Evolutionary conservation across 768 basidiomycete species (phyloP), one percentile per base, ranked within the genome.

Genomic region (Infundibulicybe gibba): DNA sequence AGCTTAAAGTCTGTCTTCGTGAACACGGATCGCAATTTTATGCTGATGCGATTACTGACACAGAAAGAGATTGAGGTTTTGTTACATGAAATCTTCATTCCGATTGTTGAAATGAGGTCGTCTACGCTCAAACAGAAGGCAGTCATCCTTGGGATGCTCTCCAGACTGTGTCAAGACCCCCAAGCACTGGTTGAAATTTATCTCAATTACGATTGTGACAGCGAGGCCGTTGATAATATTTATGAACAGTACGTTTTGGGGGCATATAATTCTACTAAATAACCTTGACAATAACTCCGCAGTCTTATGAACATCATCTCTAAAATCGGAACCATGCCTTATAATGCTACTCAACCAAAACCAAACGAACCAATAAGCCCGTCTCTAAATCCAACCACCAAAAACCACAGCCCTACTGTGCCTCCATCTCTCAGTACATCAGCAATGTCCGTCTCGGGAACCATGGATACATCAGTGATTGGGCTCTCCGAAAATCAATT

Each of bases 41-140:
- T 25, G 6, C 16, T 39, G 41, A 33, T 40, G 49, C 35, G 33
- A 34, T 14, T 37, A 25, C 43, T 55, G 30, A 61, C 56, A 39
- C 61, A 97, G 95, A 97, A 97, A 88, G 97, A 99, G 65, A 97
- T 98, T 48, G 95, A 97, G 64, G 94, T 99, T 32, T 75, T 99
- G n/a, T 66, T 99, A 41, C 94, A 97, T 56, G 97, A 99, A 64
- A 98, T 99, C 52, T 99, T 98, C 72, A 84, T 98, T 47, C 97
- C 97, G 2, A 95, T 99, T 41, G 74, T 98, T 48, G 97, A 99
- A 68, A 97, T 99, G 94, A 84, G 86, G 61, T 98, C 90, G 8
- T 90, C 95, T 5, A 97, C 94, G 1, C 69, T 95, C 41, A 92
- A 92, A 59, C 97, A 98, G 63, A 98, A 99, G 68, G 87, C 87